Conservation (phyloP, 2,329 filamentous ascomycete species). For the Stachybotrys elegans region DNA sequence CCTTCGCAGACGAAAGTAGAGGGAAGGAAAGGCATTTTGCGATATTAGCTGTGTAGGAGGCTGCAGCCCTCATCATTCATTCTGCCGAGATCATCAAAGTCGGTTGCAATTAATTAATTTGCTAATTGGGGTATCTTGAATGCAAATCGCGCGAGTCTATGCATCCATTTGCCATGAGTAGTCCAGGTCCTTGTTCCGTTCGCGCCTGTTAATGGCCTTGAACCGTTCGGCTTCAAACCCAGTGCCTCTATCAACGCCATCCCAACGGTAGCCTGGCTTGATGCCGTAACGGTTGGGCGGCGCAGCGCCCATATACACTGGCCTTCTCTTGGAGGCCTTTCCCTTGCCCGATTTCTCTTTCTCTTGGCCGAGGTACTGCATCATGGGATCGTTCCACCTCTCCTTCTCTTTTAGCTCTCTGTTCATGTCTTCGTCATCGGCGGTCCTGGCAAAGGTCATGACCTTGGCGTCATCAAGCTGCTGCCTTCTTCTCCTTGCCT, state of each 20-base stretch:
- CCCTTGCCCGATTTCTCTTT: constrained; percentile 22
- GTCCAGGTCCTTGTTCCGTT: constrained; percentile 72
- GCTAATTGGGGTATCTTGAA: constrained; percentile 16
- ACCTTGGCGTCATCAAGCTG: constrained; percentile 74
- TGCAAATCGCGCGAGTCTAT: constrained; percentile 33
- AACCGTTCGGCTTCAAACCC: constrained; percentile 94
- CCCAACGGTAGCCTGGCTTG: constrained; percentile 87
- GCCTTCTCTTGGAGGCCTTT: constrained; percentile 41
- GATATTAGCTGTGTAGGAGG: no score
- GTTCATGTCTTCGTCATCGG: constrained; percentile 86
- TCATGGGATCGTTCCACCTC: constrained; percentile 94
- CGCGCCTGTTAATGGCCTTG: constrained; percentile 73
- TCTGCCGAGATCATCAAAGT: background rate
- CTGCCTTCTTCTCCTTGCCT: constrained; percentile 60
- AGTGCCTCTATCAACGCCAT: constrained; percentile 90
- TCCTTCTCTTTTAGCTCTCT: constrained; percentile 68
- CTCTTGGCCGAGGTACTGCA: constrained; percentile 63
- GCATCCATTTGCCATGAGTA: constrained; percentile 98
- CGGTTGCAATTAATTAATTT: background rate
- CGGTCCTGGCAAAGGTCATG: constrained; percentile 72
- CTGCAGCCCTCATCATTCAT: no score
- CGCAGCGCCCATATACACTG: constrained; percentile 72
- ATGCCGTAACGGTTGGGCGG: constrained; percentile 94
- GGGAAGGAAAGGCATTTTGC: background rate
- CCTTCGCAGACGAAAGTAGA: constrained; percentile 33